These are phyloP conservation scores for Trichoderma sp. DNA, from an alignment of 2,329 filamentous ascomycete species.

Conservation along the genomic window DNA sequence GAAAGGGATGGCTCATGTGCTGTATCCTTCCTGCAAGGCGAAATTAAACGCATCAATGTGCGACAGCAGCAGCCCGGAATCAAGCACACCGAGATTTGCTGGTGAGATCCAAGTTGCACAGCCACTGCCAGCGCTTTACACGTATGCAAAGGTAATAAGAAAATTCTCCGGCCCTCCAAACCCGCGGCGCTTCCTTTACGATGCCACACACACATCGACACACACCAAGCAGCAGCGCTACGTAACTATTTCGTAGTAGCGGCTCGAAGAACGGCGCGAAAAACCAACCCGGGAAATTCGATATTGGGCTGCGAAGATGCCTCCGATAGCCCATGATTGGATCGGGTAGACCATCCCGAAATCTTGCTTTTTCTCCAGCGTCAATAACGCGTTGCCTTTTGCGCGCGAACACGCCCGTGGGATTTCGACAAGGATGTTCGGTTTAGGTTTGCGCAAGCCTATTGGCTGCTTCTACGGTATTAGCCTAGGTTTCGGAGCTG, in stretches of 20 bases:
- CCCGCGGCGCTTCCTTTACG: neutral
- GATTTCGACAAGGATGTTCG: neutral
- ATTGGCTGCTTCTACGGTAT: neutral
- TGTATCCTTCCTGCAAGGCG: conserved; percentile 10
- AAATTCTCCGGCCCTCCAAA: neutral
- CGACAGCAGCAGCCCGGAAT: neutral
- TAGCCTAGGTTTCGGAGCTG: conserved; percentile 2
- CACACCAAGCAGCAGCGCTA: neutral
- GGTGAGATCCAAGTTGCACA: neutral
- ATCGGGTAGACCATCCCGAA: conserved; percentile 10
- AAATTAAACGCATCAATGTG: neutral
- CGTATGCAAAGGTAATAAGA: neutral
- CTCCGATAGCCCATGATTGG: neutral
- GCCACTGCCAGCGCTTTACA: neutral
- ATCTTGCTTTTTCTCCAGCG: conserved; percentile 3
- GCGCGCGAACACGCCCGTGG: neutral
- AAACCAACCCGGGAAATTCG: neutral
- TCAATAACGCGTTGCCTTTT: neutral
- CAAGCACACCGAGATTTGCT: conserved; percentile 2
- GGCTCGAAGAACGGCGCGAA: neutral
- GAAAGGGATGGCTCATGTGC: neutral
- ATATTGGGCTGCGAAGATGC: neutral
- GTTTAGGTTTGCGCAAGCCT: neutral
- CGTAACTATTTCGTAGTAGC: neutral
- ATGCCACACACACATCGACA: neutral